Evolutionary conservation across 805 yeast species (phyloP).

Genomic region (Clavispora asparagi): DNA sequence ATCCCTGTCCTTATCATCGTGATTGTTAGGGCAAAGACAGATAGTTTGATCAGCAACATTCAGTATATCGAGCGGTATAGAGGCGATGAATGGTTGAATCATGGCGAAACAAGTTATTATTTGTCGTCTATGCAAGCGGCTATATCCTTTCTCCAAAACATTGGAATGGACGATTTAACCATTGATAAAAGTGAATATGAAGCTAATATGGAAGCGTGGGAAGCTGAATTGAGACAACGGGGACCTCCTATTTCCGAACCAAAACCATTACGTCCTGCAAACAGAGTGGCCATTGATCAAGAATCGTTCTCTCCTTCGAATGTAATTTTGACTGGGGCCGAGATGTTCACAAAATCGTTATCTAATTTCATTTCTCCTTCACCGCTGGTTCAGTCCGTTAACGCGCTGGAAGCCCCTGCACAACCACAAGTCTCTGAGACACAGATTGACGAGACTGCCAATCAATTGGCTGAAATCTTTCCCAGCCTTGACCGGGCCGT

Average conservation of each 20-base stretch:
- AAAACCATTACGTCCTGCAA: not conserved
- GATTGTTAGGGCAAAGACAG: conserved; percentile 62
- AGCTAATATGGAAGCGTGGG: conserved; percentile 49
- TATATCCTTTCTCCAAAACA: conserved; percentile 64
- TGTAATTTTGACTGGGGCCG: conserved; percentile 43
- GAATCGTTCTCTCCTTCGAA: conserved; percentile 31
- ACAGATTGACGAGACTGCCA: conserved; percentile 27
- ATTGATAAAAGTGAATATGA: conserved; percentile 56
- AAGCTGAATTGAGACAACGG: conserved; percentile 24
- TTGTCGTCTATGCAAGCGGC: conserved; percentile 89
- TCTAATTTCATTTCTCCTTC: conserved; percentile 36
- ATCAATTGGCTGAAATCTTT: conserved; percentile 61
- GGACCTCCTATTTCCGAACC: conserved; percentile 3
- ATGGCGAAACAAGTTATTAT: conserved; percentile 89
- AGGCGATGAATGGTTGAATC: conserved; percentile 59
- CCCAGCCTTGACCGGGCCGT: conserved; percentile 67
- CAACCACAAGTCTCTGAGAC: not conserved
- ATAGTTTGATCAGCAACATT: conserved; percentile 67
- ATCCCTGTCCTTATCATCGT: conserved; percentile 85
- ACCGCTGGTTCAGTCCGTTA: conserved; percentile 16
- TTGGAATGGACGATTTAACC: conserved; percentile 55
- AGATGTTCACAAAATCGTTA: conserved; percentile 46
- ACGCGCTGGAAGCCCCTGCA: conserved; percentile 2
- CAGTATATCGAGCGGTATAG: conserved; percentile 83
- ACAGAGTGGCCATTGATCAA: conserved; percentile 4